phyloP scores from a whole-genome alignment of 2,329 filamentous ascomycete genomes.

The Monosporascus ibericus region DNA sequence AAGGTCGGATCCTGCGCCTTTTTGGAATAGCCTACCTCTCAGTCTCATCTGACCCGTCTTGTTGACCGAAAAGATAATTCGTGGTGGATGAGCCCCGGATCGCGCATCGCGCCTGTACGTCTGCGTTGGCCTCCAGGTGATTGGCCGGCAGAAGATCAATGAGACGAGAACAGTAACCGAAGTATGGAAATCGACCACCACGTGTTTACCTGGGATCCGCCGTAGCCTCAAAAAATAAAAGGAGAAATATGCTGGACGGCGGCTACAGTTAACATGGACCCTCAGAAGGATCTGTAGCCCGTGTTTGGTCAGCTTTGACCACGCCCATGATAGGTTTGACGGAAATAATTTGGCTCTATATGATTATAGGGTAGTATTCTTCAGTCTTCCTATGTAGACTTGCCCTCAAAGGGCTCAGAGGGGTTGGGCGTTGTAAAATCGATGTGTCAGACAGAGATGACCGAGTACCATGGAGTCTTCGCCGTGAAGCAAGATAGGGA shows the following conservation, averaged over 20 bases:
- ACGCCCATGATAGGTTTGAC: no score
- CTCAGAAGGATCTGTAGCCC: slow-evolving; percentile 2
- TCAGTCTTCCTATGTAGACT: background rate
- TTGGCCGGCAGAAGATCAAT: slow-evolving; percentile 12
- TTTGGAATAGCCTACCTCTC: background rate
- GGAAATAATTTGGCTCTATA: slow-evolving; percentile 3
- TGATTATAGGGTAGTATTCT: slow-evolving; percentile 16
- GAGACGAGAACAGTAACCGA: slow-evolving; percentile 3
- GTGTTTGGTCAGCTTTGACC: background rate
- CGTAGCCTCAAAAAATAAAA: slow-evolving; percentile 17
- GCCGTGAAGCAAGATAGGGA: no score
- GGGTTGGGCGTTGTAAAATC: no score
- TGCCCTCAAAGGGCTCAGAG: no score
- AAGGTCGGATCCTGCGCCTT: background rate
- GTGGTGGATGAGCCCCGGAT: background rate
- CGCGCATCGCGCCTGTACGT: background rate
- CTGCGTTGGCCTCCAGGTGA: slow-evolving; percentile 7
- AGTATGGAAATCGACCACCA: slow-evolving; percentile 16
- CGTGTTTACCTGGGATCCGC: slow-evolving; percentile 23
- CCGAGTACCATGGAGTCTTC: no score
- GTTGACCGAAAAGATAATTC: slow-evolving; percentile 1
- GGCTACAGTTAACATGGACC: background rate
- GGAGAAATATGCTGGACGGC: slow-evolving; percentile 8
- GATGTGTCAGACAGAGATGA: no score
- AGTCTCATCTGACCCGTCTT: background rate